Evolutionary conservation across 192 early-diverging fungal species (phyloP).

Genomic region (Diversispora epigaea): DNA sequence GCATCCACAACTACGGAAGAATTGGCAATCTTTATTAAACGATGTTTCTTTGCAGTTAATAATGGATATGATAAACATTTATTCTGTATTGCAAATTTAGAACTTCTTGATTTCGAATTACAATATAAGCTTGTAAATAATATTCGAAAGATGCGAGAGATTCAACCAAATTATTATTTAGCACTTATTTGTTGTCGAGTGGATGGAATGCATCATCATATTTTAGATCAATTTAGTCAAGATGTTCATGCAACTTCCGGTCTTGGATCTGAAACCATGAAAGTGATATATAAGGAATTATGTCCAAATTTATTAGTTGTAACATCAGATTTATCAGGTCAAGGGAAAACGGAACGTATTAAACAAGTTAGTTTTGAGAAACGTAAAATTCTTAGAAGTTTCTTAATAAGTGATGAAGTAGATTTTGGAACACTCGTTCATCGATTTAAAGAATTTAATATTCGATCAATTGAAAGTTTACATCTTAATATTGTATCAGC

Average conservation of each 20-base stretch:
- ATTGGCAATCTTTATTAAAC: constrained; percentile 26
- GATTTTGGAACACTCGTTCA: constrained; percentile 15
- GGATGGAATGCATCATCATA: constrained; percentile 28
- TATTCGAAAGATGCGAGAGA: constrained; percentile 2
- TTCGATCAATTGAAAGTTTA: constrained; percentile 20
- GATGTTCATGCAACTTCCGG: constrained; percentile 26
- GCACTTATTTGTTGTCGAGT: constrained; percentile 30
- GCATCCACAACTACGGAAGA: constrained; percentile 34
- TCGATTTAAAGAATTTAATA: constrained; percentile 20
- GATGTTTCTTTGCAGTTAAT: constrained; percentile 30
- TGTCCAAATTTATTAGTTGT: constrained; percentile 28
- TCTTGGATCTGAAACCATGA: constrained; percentile 16
- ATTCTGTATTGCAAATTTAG: constrained; percentile 33
- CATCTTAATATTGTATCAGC: constrained; percentile 30
- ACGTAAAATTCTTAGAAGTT: constrained; percentile 10
- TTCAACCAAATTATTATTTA: not conserved
- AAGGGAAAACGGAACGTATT: constrained; percentile 33
- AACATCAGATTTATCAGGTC: constrained; percentile 30
- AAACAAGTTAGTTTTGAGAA: not conserved
- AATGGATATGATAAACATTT: constrained; percentile 19
- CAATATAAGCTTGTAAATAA: constrained; percentile 32
- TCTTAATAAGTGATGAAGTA: constrained; percentile 27
- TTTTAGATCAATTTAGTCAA: constrained; percentile 32
- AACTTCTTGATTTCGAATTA: constrained; percentile 30
- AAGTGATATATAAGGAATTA: constrained; percentile 19